Base-by-base conservation (phyloP, 177 flowering plant genomes). In the Vitis hybrid region DNA sequence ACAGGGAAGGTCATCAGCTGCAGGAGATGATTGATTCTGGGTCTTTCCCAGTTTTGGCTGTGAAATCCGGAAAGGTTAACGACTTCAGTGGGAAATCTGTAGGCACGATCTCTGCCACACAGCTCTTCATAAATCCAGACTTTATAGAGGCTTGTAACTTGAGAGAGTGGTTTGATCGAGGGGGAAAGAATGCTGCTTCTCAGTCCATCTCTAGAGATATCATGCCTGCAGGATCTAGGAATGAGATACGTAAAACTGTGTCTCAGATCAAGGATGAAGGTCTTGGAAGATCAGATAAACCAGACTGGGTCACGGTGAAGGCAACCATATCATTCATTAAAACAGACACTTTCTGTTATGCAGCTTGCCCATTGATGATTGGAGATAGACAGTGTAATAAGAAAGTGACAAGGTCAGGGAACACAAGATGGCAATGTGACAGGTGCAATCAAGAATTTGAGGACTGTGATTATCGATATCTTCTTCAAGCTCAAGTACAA, bases 71-170 rank as follows among this genome's bases (percentile, higher is more conserved):
- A 63, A 96, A 85, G 78, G 96, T 96, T 21, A 96, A 69, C 74
- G 97, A 96, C 74, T 96, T 96, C 85, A 90, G 86, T 70, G 98
- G 99, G 65, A 96, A 96, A 76, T 89, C 97, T 22, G 70, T 93
- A 3, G 94, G 99, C 12, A 92, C 97, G 8, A 94, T 96, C 65
- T 90, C 93, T 62, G 66, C 93, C 2, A 85, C 93, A 13, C 99
- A 90, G 78, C 93, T 96, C 61, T 89, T 96, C 65, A 85, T 92
- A 66, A 84, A 94, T 79, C 98, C 97, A 11, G 95, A 94, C 74
- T 73, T 81, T 70, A 90, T 91, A 10, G 98, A 96, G 78, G 89
- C 91, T 19, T 69, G 64, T 16, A 76, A 51, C 57, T 72, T 96
- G 82, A 86, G 84, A 80, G 76, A 80, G 10, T 96, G 99, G 99